Evolutionary conservation across 148 eudicot species (phyloP).

Genomic region (Silene conica): DNA sequence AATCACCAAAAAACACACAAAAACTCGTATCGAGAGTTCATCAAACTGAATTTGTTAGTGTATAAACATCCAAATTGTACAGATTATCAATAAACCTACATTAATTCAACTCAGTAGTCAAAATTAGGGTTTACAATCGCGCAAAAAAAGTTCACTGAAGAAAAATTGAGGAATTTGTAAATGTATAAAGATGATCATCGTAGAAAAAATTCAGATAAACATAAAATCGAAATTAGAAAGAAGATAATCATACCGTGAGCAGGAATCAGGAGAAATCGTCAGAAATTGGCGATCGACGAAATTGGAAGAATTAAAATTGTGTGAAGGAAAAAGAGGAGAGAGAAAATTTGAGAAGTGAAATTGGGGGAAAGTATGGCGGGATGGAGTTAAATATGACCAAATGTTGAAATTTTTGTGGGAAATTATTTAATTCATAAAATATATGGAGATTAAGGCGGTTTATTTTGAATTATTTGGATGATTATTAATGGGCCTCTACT

Average conservation of each 20-base stretch:
- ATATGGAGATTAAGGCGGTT: slow-evolving; percentile 8
- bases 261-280: not conserved
- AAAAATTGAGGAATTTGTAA: not conserved
- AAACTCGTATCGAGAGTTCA: not conserved
- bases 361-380: not conserved
- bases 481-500: not conserved
- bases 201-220: not conserved
- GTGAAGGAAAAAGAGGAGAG: slow-evolving; percentile 6
- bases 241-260: slow-evolving; percentile 3
- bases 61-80: not conserved
- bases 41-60: not conserved
- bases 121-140: not conserved
- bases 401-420: slow-evolving; percentile 1
- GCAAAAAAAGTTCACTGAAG: not conserved
- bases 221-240: not conserved
- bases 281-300: not conserved
- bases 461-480: slow-evolving; percentile 1
- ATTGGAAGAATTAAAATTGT: not conserved
- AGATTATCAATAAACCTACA: not conserved
- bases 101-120: not conserved
- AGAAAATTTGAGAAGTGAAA: not conserved
- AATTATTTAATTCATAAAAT: not conserved
- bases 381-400: slow-evolving; percentile 11
- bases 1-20: not conserved
- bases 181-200: not conserved